Evolutionary conservation across 2,329 filamentous ascomycete species (phyloP), one percentile per base, ranked within the genome.

Genomic region (Paecilomyces niveus): DNA sequence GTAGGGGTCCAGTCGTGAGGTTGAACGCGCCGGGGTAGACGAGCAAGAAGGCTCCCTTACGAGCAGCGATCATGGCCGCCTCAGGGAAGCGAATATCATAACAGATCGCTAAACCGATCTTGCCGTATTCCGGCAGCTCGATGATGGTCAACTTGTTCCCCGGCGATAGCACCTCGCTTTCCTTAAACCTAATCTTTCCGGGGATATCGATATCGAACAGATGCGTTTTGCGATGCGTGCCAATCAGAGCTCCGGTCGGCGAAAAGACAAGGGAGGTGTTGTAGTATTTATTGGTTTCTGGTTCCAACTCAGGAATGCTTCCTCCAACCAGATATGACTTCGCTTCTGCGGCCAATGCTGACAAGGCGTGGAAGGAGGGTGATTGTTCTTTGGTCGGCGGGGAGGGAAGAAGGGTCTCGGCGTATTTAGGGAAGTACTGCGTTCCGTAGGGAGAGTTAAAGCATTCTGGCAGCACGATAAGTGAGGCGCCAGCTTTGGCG

Each of bases 361-460:
- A 87, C 13, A 99, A 83, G 5, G 92, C 90, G 73, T 95, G 89
- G 82, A 87, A 97, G 57, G 89, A 92, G 0, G 92, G 92, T 3
- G 89, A 88, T 67, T 89, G 84, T 53, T 85, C 82, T 61, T 79
- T 72, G 3, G 86, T 79, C 0, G 92, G 90, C 29, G 91, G 90
- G 2, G 86, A 88, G 0, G 91, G 90, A 0, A 84, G 80, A n/a
- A 97, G 86, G 1, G 85, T 88, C 76, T 99, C 94, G 65, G 94
- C 92, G 74, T 97, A 97, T 61, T 87, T 84, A 57, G 92, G 88
- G 77, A 99, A 99, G 81, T 88, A 92, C 70, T 91, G 83, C 64
- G 87, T 92, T 65, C 94, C 94, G 76, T 99, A 99, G 8, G 94
- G 94, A 50, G 90, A 95, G 80, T 99, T 99, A 85, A 99, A 99